Evolutionary conservation across 345 rosid species (phyloP).

Genomic region (Salix brachista): DNA sequence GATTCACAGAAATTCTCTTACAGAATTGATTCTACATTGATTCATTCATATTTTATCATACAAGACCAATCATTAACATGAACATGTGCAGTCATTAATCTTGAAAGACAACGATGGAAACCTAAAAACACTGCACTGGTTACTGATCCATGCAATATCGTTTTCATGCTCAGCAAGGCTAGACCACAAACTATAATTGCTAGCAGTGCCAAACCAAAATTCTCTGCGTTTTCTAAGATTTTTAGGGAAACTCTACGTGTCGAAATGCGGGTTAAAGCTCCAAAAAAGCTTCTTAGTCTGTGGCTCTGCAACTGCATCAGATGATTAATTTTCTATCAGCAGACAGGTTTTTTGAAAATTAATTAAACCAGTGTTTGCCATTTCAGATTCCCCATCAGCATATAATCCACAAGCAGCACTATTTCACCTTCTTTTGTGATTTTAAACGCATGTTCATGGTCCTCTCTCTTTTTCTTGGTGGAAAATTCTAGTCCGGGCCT

Average conservation of each 20-base stretch:
- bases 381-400: not conserved
- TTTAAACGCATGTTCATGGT: not conserved
- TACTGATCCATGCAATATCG: not conserved
- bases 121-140: slow-evolving; percentile 8
- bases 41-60: not conserved
- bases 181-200: not conserved
- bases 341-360: not conserved
- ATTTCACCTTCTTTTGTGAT: not conserved
- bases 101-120: slow-evolving; percentile 19
- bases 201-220: not conserved
- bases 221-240: not conserved
- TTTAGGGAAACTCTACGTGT: not conserved
- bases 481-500: not conserved
- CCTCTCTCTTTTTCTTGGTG: slow-evolving; percentile 3
- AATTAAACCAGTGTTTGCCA: not conserved
- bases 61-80: not conserved
- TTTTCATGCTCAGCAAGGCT: not conserved
- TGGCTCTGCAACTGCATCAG: not conserved
- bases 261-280: not conserved
- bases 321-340: not conserved
- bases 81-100: not conserved
- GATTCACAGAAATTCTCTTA: not conserved
- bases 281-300: not conserved
- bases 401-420: not conserved
- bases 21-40: not conserved